Evolutionary conservation across 1,284 basidiomycete genomes (phyloP).

Genomic region (Pulchroboletus neoregius): DNA sequence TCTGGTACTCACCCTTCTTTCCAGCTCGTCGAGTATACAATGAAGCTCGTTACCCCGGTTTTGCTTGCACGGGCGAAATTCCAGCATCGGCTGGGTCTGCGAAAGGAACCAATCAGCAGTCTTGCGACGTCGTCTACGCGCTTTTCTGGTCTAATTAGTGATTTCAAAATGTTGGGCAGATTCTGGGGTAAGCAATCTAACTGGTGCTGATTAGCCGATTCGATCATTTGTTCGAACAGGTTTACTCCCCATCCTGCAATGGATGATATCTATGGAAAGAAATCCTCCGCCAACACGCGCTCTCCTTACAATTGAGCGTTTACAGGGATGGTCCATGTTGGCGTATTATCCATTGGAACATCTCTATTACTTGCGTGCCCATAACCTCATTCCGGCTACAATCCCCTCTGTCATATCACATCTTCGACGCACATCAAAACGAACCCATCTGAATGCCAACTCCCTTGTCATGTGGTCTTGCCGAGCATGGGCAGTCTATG

Average conservation of each 20-base stretch:
- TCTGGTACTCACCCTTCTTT: constrained; percentile 1
- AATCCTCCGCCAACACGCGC: constrained; percentile 62
- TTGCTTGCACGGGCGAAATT: constrained; percentile 62
- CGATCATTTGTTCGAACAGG: constrained; percentile 40
- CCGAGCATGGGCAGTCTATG: constrained; percentile 74
- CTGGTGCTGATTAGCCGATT: not conserved
- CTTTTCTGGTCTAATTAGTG: constrained; percentile 53
- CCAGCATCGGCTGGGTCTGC: constrained; percentile 58
- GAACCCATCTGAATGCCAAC: constrained; percentile 44
- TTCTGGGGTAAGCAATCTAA: constrained; percentile 59
- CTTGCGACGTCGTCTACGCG: constrained; percentile 52
- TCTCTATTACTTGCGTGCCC: constrained; percentile 63
- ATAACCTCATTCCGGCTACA: constrained; percentile 57
- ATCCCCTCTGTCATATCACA: constrained; percentile 43
- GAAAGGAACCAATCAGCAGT: constrained; percentile 47
- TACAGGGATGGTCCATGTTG: constrained; percentile 83
- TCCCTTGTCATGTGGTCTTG: constrained; percentile 62
- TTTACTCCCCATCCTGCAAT: constrained; percentile 71
- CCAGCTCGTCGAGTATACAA: constrained; percentile 66
- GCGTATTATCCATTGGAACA: constrained; percentile 81
- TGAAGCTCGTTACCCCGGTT: constrained; percentile 65
- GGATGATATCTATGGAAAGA: constrained; percentile 70
- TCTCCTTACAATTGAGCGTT: constrained; percentile 70
- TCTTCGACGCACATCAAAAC: constrained; percentile 40
- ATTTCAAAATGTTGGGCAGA: constrained; percentile 69